Evolutionary conservation across 441 rosid genomes (phyloP).

Genomic region (Aleurites moluccanus): DNA sequence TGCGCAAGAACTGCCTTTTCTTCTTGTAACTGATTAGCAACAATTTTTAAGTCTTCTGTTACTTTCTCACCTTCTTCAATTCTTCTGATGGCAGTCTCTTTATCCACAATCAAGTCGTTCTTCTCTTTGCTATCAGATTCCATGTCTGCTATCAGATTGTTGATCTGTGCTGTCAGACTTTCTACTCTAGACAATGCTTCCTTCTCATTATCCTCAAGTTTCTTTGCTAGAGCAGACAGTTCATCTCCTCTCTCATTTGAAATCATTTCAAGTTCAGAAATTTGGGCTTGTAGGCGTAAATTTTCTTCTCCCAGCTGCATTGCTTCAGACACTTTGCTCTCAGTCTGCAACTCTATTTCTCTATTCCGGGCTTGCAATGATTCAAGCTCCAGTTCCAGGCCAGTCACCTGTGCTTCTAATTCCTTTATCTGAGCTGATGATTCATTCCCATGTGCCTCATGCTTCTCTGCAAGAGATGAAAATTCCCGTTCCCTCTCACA

Average conservation of each 20-base stretch:
- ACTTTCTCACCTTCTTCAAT: background rate
- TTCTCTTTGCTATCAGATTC: slow-evolving; percentile 30
- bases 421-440: slow-evolving; percentile 49
- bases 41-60: background rate
- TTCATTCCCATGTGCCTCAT: slow-evolving; percentile 51
- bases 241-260: slow-evolving; percentile 49
- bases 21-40: background rate
- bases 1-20: slow-evolving; percentile 33
- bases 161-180: slow-evolving; percentile 49
- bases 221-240: slow-evolving; percentile 43
- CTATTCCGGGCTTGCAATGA: slow-evolving; percentile 41
- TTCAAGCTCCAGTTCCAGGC: slow-evolving; percentile 58
- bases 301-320: slow-evolving; percentile 53
- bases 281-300: slow-evolving; percentile 38
- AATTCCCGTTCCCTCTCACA: slow-evolving; percentile 56
- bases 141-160: slow-evolving; percentile 35
- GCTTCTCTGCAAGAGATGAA: slow-evolving; percentile 51
- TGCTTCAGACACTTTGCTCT: slow-evolving; percentile 47
- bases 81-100: background rate
- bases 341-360: slow-evolving; percentile 54
- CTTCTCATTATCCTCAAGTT: slow-evolving; percentile 52
- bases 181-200: slow-evolving; percentile 52
- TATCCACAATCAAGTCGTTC: background rate
- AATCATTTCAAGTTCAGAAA: slow-evolving; percentile 52
- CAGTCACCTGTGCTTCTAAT: slow-evolving; percentile 48